Conservation (phyloP, 768 basidiomycete species). For the Leccinellum luteum region DNA sequence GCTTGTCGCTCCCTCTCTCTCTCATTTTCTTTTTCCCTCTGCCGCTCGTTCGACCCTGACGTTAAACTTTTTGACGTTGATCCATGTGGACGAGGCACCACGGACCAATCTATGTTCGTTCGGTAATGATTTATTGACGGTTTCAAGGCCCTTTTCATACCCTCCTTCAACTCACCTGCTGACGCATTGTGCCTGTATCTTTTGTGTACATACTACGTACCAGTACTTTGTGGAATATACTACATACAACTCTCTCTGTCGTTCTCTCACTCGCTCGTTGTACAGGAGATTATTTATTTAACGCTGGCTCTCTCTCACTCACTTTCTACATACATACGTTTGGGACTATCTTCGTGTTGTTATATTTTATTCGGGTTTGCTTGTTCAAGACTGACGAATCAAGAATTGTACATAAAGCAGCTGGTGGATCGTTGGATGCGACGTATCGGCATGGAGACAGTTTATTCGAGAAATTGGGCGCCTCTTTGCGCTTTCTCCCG, state of each 20-base stretch:
- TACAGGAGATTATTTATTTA: too few relatives aligned
- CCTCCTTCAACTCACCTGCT: neutral
- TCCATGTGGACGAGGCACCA: neutral
- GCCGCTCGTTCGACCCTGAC: neutral
- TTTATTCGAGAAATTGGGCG: too few relatives aligned
- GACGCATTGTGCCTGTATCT: neutral
- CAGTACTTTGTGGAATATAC: neutral
- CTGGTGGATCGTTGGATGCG: too few relatives aligned
- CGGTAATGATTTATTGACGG: neutral
- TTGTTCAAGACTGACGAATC: too few relatives aligned
- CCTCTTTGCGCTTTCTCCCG: too few relatives aligned
- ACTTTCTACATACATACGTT: too few relatives aligned
- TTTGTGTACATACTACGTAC: neutral
- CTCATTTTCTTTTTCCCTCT: neutral
- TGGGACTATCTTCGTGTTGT: too few relatives aligned
- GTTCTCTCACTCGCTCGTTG: neutral
- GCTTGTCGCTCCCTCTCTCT: neutral
- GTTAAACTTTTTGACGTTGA: neutral
- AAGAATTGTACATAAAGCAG: too few relatives aligned
- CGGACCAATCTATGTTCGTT: neutral
- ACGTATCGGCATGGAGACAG: too few relatives aligned
- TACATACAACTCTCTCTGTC: neutral
- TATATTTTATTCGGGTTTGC: too few relatives aligned
- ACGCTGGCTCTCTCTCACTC: neutral
- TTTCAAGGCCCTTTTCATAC: neutral